Evolutionary conservation across 441 rosid genomes (phyloP).

Genomic region (Corymbia citriodora): DNA sequence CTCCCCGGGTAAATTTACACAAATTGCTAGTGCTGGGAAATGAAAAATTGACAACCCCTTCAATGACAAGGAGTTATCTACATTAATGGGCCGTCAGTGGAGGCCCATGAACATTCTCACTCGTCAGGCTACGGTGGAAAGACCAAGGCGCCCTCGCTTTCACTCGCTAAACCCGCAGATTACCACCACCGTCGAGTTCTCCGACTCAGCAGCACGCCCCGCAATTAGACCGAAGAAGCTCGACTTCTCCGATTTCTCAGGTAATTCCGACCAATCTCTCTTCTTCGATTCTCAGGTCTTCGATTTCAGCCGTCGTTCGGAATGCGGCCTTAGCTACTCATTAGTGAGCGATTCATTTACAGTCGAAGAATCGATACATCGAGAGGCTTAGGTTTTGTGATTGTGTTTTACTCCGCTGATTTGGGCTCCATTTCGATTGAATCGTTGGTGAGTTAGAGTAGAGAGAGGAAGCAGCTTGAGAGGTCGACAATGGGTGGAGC

Average conservation of each 20-base stretch:
- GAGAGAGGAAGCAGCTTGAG: background rate
- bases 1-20: background rate
- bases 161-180: background rate
- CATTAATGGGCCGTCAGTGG: background rate
- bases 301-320: background rate
- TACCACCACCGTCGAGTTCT: background rate
- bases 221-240: background rate
- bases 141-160: background rate
- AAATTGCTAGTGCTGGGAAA: background rate
- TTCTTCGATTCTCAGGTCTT: background rate
- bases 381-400: background rate
- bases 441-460: background rate
- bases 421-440: background rate
- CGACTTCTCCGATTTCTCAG: background rate
- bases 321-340: background rate
- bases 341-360: background rate
- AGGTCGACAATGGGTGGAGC: conserved; percentile 33
- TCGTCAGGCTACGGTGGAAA: background rate
- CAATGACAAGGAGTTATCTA: fast-evolving
- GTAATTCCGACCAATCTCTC: background rate
- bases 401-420: background rate
- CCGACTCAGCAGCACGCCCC: background rate
- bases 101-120: background rate
- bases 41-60: fast-evolving
- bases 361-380: background rate